Percentiles rank a stretch among this genome's conserved stretches.
Evolutionary conservation across 164 flowering plant species (phyloP).

Genomic region (Kalanchoe fedtschenkoi): DNA sequence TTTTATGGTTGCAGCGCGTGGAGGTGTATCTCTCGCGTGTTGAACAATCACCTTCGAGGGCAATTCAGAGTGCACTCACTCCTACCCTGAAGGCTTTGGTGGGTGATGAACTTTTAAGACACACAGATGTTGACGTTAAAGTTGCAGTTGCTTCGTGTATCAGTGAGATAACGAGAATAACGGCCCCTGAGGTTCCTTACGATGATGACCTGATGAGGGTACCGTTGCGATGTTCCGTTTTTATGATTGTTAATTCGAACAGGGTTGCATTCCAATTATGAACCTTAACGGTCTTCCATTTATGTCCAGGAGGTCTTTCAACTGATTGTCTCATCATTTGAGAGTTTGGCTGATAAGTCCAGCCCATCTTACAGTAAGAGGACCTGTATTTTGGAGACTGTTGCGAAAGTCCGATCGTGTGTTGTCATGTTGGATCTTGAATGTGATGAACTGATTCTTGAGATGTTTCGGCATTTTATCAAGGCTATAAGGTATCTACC

Average conservation of each 20-base stretch:
- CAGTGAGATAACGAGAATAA: slow-evolving; percentile 73
- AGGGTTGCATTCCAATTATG: background rate
- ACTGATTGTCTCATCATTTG: slow-evolving; percentile 63
- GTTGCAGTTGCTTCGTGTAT: slow-evolving; percentile 70
- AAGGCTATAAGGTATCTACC: slow-evolving; percentile 31
- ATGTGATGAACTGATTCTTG: slow-evolving; percentile 46
- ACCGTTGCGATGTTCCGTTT: background rate
- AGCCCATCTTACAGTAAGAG: slow-evolving; percentile 47
- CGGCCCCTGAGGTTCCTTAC: slow-evolving; percentile 84
- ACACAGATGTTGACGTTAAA: slow-evolving; percentile 56
- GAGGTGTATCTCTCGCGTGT: slow-evolving; percentile 45
- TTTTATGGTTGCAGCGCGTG: slow-evolving; percentile 29
- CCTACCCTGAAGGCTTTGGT: slow-evolving; percentile 51
- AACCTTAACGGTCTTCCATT: background rate
- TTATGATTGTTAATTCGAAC: background rate
- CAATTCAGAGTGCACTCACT: slow-evolving; percentile 39
- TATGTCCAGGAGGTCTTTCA: slow-evolving; percentile 50
- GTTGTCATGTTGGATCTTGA: slow-evolving; percentile 74
- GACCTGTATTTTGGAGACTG: slow-evolving; percentile 52
- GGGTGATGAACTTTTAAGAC: slow-evolving; percentile 35
- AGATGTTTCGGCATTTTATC: slow-evolving; percentile 55
- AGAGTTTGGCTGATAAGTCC: slow-evolving; percentile 31
- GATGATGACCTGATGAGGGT: slow-evolving; percentile 85
- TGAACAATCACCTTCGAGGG: slow-evolving; percentile 60
- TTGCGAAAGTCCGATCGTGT: slow-evolving; percentile 59